These are phyloP conservation scores for Tetratostichococcus sp. DNA, from an alignment of 139 green algal genomes.

Conservation along the genomic window DNA sequence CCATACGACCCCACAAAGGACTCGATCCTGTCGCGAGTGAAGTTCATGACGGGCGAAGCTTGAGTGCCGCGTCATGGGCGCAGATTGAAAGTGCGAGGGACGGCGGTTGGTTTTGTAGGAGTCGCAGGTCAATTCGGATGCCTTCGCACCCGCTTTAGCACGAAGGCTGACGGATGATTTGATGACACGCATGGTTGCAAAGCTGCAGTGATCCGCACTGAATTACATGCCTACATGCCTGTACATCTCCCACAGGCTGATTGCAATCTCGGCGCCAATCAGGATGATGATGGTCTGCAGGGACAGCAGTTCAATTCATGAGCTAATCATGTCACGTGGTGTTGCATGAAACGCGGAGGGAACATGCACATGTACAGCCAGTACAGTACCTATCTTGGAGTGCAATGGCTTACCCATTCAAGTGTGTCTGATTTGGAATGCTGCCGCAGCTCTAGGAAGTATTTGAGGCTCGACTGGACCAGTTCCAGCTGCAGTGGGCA, in stretches of 20 bases:
- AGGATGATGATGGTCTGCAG: conserved; percentile 40
- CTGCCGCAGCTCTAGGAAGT: conserved; percentile 42
- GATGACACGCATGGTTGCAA: too few species aligned
- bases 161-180: too few species aligned
- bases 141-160: too few species aligned
- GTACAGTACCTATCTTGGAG: too few species aligned
- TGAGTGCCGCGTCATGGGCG: too few species aligned
- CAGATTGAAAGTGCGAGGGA: too few species aligned
- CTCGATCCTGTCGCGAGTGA: conserved; percentile 62
- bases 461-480: conserved; percentile 13
- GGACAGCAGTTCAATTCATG: not conserved
- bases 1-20: conserved; percentile 95
- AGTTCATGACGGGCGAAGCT: not conserved
- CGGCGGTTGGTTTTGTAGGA: too few species aligned
- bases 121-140: too few species aligned
- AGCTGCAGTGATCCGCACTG: too few species aligned
- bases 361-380: too few species aligned
- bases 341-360: too few species aligned
- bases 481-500: not conserved
- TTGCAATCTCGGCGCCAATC: conserved; percentile 52
- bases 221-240: conserved; percentile 6
- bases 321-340: too few species aligned
- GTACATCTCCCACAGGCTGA: conserved; percentile 50
- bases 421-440: conserved; percentile 40
- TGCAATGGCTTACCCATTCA: conserved; percentile 13